Percentiles rank a stretch among this genome's conserved stretches.
phyloP scores from a whole-genome alignment of 2,329 filamentous ascomycete species.

The Colletotrichum siamense region DNA sequence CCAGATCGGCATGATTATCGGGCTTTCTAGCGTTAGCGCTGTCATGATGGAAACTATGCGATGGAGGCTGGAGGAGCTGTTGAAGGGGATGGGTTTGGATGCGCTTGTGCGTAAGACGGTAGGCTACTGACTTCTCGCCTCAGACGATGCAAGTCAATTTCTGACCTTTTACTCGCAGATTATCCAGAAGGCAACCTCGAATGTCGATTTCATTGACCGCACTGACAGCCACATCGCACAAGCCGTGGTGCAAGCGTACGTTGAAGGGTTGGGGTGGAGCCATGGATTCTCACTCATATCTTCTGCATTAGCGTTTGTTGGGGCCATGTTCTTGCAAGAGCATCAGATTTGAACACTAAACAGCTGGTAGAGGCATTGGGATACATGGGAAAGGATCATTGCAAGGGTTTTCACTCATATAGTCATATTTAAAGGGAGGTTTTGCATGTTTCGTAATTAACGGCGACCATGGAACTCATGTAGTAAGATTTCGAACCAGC shows the following conservation, averaged over 20 bases:
- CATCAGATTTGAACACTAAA: slow-evolving; percentile 18
- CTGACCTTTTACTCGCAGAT: slow-evolving; percentile 27
- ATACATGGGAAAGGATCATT: neutral
- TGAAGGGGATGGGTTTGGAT: slow-evolving; percentile 19
- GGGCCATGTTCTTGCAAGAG: slow-evolving; percentile 32
- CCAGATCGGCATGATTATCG: slow-evolving; percentile 42
- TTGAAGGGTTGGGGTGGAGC: slow-evolving; percentile 38
- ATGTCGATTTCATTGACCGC: slow-evolving; percentile 35
- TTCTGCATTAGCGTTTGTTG: slow-evolving; percentile 28
- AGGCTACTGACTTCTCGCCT: neutral
- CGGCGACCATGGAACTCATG: neutral
- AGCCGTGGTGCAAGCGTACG: slow-evolving; percentile 36
- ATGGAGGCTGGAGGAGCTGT: slow-evolving; percentile 18
- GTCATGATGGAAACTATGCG: slow-evolving; percentile 30
- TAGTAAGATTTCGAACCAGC: neutral
- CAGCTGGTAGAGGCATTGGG: neutral
- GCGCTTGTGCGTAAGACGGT: slow-evolving; percentile 16
- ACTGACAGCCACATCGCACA: slow-evolving; percentile 27
- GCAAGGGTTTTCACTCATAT: neutral
- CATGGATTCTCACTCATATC: slow-evolving; percentile 36
- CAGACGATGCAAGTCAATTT: neutral
- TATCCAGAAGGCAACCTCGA: slow-evolving; percentile 34
- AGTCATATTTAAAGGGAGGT: neutral
- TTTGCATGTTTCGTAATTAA: neutral
- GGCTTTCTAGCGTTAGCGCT: slow-evolving; percentile 43